phyloP scores from a whole-genome alignment of 257 asterid species.

The Ilex asprella region DNA sequence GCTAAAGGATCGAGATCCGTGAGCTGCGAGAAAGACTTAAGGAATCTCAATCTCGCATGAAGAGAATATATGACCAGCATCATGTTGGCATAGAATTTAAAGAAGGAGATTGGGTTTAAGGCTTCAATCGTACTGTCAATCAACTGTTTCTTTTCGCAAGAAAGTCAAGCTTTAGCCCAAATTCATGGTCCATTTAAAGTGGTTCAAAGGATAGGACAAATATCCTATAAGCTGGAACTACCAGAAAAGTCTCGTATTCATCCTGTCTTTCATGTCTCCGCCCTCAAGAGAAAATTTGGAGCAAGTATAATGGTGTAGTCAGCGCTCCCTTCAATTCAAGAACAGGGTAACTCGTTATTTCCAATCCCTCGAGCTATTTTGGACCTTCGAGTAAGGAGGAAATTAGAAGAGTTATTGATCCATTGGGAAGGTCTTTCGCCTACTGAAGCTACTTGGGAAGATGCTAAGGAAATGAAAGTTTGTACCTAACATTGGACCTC shows the following conservation, averaged over 20 bases:
- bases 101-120: background rate
- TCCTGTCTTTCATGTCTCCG: constrained; percentile 5
- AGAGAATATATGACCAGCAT: background rate
- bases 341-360: background rate
- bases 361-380: background rate
- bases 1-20: background rate
- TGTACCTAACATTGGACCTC: too few relatives aligned
- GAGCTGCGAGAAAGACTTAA: background rate
- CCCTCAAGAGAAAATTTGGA: background rate
- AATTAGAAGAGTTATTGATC: background rate
- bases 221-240: background rate
- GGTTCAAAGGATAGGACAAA: background rate
- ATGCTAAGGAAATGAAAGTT: background rate
- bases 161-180: background rate
- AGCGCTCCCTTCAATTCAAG: background rate
- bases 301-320: too few relatives aligned
- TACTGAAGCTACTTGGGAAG: constrained; percentile 1
- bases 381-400: background rate
- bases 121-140: background rate
- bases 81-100: background rate
- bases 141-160: too few relatives aligned
- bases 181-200: background rate
- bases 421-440: background rate
- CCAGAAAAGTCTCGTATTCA: background rate
- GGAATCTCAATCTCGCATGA: background rate